Conservation (phyloP, 176 grass and related monocot genomes). For the Oryza longistaminata region DNA sequence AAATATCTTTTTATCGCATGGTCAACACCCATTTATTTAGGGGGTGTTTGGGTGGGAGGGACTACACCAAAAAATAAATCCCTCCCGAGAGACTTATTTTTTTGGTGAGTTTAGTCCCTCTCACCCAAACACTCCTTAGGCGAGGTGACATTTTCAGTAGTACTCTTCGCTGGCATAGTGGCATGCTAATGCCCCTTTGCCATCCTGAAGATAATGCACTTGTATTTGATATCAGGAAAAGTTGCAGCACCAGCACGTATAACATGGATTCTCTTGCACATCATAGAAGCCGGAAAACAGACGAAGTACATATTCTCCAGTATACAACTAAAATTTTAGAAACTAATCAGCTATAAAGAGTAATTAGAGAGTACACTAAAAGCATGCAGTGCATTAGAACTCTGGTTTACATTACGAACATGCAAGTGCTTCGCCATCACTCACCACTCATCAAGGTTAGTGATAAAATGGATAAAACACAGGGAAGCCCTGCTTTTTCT, state of each 20-base stretch:
- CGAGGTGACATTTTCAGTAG: background rate
- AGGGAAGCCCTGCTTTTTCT: background rate
- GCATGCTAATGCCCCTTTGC: too few relatives aligned
- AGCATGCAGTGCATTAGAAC: background rate
- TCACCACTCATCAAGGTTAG: background rate
- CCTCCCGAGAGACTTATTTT: too few relatives aligned
- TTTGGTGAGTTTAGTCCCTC: too few relatives aligned
- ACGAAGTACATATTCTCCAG: background rate
- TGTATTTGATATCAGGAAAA: background rate
- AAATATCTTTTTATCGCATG: background rate
- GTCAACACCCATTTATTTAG: background rate
- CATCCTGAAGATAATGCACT: too few relatives aligned
- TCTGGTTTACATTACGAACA: conserved; percentile 7
- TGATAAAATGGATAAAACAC: background rate
- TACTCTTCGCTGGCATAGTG: too few relatives aligned
- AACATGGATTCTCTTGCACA: background rate
- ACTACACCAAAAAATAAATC: too few relatives aligned
- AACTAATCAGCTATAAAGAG: background rate
- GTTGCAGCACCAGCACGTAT: background rate
- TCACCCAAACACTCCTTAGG: too few relatives aligned
- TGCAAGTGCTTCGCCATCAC: background rate
- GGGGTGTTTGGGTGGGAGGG: too few relatives aligned
- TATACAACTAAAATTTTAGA: background rate
- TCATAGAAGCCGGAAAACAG: background rate
- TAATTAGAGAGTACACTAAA: background rate